A percentile compares a stretch with the other conserved stretches of the same genome.
Evolutionary conservation across 768 basidiomycete genomes (phyloP).

Genomic region (Termitomyces sp.): DNA sequence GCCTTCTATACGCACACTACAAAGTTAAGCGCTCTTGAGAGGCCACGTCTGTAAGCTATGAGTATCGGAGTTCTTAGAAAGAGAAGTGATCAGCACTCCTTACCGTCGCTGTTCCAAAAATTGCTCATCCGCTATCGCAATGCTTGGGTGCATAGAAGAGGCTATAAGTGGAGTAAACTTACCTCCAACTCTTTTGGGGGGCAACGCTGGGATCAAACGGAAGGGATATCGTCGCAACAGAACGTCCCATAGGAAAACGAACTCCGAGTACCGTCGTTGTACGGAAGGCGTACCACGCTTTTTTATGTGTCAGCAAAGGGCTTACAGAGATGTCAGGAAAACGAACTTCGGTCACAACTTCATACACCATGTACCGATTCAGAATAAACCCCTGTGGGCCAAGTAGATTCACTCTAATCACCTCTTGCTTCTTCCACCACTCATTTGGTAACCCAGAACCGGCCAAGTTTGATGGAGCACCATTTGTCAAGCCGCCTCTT

Average conservation of each 20-base stretch:
- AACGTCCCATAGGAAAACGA: slow-evolving; percentile 85
- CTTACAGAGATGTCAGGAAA: background rate
- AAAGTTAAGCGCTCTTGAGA: slow-evolving; percentile 75
- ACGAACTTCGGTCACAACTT: slow-evolving; percentile 72
- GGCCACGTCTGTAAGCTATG: slow-evolving; percentile 54
- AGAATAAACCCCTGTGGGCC: slow-evolving; percentile 93
- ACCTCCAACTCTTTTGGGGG: slow-evolving; percentile 92
- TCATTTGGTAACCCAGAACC: slow-evolving; percentile 70
- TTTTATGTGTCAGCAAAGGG: slow-evolving; percentile 7
- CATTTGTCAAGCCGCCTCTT: slow-evolving; percentile 32
- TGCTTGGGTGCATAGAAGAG: slow-evolving; percentile 2
- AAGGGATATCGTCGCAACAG: slow-evolving; percentile 88
- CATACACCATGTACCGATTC: slow-evolving; percentile 83
- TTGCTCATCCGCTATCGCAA: slow-evolving; percentile 64
- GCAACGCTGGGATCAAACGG: slow-evolving; percentile 79
- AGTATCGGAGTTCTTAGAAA: background rate
- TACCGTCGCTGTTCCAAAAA: slow-evolving; percentile 91
- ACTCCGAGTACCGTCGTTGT: slow-evolving; percentile 88
- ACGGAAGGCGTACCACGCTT: slow-evolving; percentile 62
- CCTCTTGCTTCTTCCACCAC: slow-evolving; percentile 88
- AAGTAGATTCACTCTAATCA: slow-evolving; percentile 61
- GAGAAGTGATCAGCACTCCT: background rate
- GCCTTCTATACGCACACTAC: slow-evolving; percentile 49
- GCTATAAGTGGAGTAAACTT: slow-evolving; percentile 27
- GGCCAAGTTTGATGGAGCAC: slow-evolving; percentile 52